These are phyloP conservation scores for Phialemonium atrogriseum DNA, from an alignment of 2,329 filamentous ascomycete genomes.

Conservation along the genomic window DNA sequence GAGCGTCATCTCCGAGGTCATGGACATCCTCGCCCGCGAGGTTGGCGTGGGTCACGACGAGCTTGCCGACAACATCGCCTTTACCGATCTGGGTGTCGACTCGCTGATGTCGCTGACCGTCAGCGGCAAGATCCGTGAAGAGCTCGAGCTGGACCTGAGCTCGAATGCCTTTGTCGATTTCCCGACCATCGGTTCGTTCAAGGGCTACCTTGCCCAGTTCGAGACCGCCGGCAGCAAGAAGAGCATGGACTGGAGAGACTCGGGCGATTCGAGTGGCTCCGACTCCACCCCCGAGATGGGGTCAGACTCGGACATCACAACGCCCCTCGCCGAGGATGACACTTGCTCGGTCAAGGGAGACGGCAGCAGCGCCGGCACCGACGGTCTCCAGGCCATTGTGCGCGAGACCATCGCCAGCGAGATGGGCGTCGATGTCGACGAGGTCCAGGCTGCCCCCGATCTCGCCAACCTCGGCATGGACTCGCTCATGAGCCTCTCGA, in stretches of 20 bases:
- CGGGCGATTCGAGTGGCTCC: slow-evolving; percentile 19
- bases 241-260: slow-evolving; percentile 21
- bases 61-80: slow-evolving; percentile 46
- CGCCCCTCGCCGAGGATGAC: slow-evolving; percentile 43
- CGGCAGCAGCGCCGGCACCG: slow-evolving; percentile 26
- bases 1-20: slow-evolving; percentile 34
- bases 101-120: slow-evolving; percentile 55
- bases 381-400: slow-evolving; percentile 42
- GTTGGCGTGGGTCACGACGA: slow-evolving; percentile 46
- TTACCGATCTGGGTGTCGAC: slow-evolving; percentile 51
- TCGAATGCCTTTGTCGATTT: slow-evolving; percentile 46
- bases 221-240: slow-evolving; percentile 21
- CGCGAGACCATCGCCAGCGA: slow-evolving; percentile 62
- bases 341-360: slow-evolving; percentile 39
- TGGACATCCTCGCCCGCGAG: slow-evolving; percentile 49
- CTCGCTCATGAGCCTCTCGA: slow-evolving; percentile 48
- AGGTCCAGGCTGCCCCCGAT: slow-evolving; percentile 46
- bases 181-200: slow-evolving; percentile 45
- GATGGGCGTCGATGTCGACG: slow-evolving; percentile 62
- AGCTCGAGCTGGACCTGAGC: slow-evolving; percentile 46
- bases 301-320: slow-evolving; percentile 43
- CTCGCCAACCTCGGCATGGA: slow-evolving; percentile 51
- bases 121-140: slow-evolving; percentile 46
- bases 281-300: slow-evolving; percentile 37
- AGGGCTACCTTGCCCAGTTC: slow-evolving; percentile 31